Evolutionary conservation across 116 monocot genomes (phyloP), one percentile per base, ranked within the genome.

Genomic region (Zostera marina): DNA sequence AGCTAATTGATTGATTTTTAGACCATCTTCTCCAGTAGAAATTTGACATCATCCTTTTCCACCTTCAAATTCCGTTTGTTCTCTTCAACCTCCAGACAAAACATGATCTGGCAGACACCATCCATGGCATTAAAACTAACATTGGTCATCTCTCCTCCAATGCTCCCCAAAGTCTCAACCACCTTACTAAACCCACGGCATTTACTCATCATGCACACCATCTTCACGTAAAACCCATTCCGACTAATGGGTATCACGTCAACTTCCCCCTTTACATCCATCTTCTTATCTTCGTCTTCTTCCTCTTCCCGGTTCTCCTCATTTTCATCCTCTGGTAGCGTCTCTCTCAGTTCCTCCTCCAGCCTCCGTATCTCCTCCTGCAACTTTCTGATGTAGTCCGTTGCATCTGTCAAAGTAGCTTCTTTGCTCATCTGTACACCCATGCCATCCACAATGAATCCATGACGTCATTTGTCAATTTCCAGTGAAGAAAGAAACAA

Each of bases 351-450:
- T 66, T 87, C 74, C 4, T 42, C 52, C 68, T 81, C 76, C 22
- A 92, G 77, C 23, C 74, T 66, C 7, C 44, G 39, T 1, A 77
- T 54, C 54, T 81, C 69, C 23, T 58, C 65, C 57, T 76, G 63
- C 13, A 92, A 79, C 8, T 72, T 45, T 42, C 68, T 65, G 62
- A 92, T 87, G 73, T 92, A 77, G 43, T 83, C 72, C 13, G 84
- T 70, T 1, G 92, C 92, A 42, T 87, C 92, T 0, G 69, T 43
- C 23, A 92, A 76, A 2, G 81, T 79, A 3, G 87, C 78, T 51
- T 92, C 92, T 73, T 92, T 92, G 81, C 92, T 92, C 87, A 92
- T 87, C 91, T 91, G 24, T 38, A 22, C 20, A 14, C 4, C 22
- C n/a, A n/a, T n/a, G n/a, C n/a, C n/a, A n/a, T n/a, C n/a, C n/a